Evolutionary conservation across 768 basidiomycete species (phyloP).

Genomic region (Tylopilus intermedius): DNA sequence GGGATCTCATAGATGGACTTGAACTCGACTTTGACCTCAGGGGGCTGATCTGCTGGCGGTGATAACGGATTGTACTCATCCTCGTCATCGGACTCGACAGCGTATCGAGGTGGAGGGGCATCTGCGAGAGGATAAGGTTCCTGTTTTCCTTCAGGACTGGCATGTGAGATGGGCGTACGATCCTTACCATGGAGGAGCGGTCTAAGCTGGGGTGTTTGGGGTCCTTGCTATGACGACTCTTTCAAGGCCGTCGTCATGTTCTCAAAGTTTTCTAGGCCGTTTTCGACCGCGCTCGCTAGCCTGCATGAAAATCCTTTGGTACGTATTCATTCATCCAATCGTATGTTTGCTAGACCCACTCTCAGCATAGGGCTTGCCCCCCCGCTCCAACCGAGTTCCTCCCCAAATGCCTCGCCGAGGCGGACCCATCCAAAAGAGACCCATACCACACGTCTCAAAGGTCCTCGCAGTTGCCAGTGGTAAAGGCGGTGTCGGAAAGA

Average conservation of each 20-base stretch:
- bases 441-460: slow-evolving; percentile 69
- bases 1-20: slow-evolving; percentile 30
- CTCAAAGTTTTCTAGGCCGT: slow-evolving; percentile 11
- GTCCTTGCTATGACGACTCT: background rate
- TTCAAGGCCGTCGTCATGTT: background rate
- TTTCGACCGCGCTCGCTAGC: slow-evolving; percentile 13
- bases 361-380: slow-evolving; percentile 31
- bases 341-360: slow-evolving; percentile 11
- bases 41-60: slow-evolving; percentile 6
- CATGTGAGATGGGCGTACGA: background rate
- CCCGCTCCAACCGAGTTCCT: slow-evolving; percentile 38
- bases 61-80: slow-evolving; percentile 51
- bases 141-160: slow-evolving; percentile 25
- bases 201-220: background rate
- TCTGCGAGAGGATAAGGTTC: slow-evolving; percentile 55
- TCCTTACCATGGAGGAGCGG: slow-evolving; percentile 12
- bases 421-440: slow-evolving; percentile 48
- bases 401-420: slow-evolving; percentile 54
- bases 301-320: slow-evolving; percentile 58
- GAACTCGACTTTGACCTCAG: slow-evolving; percentile 34
- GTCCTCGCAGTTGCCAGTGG: slow-evolving; percentile 86
- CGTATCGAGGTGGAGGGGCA: slow-evolving; percentile 52
- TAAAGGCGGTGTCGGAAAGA: slow-evolving; percentile 96
- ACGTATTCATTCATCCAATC: slow-evolving; percentile 10
- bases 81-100: slow-evolving; percentile 65